Base-by-base conservation (phyloP, 2,329 filamentous ascomycete genomes). In the Cladophialophora immunda region DNA sequence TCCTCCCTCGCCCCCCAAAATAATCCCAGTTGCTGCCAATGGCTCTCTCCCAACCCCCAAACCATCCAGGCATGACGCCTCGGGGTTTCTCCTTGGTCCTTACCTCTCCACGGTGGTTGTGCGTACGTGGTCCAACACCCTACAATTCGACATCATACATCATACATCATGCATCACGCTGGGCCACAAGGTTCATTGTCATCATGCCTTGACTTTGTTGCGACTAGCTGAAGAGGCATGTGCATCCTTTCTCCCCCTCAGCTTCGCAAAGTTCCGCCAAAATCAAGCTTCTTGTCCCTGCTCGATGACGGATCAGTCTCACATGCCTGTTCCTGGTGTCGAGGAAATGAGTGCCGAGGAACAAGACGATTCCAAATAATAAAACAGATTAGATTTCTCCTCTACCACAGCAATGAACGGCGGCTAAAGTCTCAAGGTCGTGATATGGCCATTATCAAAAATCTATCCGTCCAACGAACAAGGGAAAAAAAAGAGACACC, bases 381-480 rank as follows among this genome's bases (percentile, higher is more conserved):
- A 25, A 50, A 50, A 3, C 4, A 3, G 7, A 8, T 50, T 15
- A 50, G 11, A 25, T 25, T 50, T 27, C 45, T 50, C 19, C 45
- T 50, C 45, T 50, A 19, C 45, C 45, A 50, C 19, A 19, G 7
- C 19, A 25, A 45, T 15, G 17, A 45, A 45, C 19, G 17, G n/a
- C 17, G 45, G 19, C 45, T 50, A 50, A 50, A 8, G 19, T 50
- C 45, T 50, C 19, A 50, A 25, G 19, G 25, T 50, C 45, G 45
- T 50, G 45, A 50, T 50, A 8, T 50, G 45, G 45, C 45, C 45
- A 13, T 50, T 50, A 50, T 50, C 45, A 50, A 50, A 50, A 50
- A 15, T 50, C 45, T 50, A 50, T 50, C 45, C 45, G 2, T 22
- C 11, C 45, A 19, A 50, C 22, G 22, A 15, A 50, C 11, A 50